Conservation (phyloP, 2,329 filamentous ascomycete species). For the Pseudogymnoascus sp. region DNA sequence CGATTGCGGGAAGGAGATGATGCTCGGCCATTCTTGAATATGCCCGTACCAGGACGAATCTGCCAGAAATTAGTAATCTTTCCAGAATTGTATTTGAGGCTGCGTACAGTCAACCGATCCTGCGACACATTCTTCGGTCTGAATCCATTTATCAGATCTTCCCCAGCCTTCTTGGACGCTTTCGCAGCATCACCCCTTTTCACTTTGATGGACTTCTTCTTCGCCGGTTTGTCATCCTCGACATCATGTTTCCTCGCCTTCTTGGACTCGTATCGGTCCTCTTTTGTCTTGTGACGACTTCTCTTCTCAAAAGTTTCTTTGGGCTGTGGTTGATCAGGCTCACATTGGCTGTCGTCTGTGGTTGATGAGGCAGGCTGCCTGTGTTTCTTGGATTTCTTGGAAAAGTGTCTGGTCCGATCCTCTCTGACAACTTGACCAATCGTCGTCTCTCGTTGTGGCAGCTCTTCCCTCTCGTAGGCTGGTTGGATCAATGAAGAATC, state of each 20-base stretch:
- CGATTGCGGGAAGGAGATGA: slow-evolving; percentile 29
- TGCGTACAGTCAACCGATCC: slow-evolving; percentile 44
- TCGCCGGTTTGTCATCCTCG: slow-evolving; percentile 24
- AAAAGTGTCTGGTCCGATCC: background rate
- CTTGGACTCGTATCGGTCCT: slow-evolving; percentile 46
- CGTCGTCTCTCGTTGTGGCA: background rate
- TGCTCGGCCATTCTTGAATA: slow-evolving; percentile 39
- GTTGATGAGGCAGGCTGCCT: background rate
- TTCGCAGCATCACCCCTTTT: slow-evolving; percentile 16
- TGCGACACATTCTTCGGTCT: slow-evolving; percentile 44
- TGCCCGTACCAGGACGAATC: slow-evolving; percentile 34
- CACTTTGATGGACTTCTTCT: background rate
- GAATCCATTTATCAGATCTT: slow-evolving; percentile 48
- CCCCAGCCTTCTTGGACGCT: slow-evolving; percentile 23
- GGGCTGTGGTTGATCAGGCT: background rate
- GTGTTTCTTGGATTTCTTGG: background rate
- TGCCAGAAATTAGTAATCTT: slow-evolving; percentile 16
- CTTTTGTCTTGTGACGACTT: slow-evolving; percentile 47
- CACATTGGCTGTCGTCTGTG: background rate
- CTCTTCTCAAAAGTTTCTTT: slow-evolving; percentile 34
- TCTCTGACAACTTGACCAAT: background rate
- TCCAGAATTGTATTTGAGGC: background rate
- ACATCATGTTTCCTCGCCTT: slow-evolving; percentile 23
- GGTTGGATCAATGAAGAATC: background rate
- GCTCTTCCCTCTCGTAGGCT: background rate